These are phyloP conservation scores for Ogataea minuta DNA, from an alignment of 805 yeast genomes.

Conservation along the genomic window DNA sequence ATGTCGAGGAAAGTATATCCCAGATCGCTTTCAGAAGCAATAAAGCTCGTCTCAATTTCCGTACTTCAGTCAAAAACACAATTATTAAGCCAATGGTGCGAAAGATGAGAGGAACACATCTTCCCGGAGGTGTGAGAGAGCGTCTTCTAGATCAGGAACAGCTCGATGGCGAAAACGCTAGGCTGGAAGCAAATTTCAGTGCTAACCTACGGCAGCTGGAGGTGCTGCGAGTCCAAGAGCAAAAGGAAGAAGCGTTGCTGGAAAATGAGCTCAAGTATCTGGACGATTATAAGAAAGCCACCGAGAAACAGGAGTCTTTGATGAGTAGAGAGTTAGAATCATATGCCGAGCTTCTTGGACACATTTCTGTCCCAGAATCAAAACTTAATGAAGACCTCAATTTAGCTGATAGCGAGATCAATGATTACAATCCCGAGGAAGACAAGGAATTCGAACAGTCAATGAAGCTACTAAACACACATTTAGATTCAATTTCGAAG, in stretches of 20 bases:
- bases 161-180: constrained; percentile 20
- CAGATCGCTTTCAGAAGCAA: constrained; percentile 14
- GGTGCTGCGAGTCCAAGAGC: constrained; percentile 21
- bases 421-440: constrained; percentile 14
- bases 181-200: constrained; percentile 26
- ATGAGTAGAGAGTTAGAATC: constrained; percentile 17
- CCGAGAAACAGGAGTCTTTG: constrained; percentile 13
- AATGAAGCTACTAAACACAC: constrained; percentile 12
- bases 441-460: constrained; percentile 17
- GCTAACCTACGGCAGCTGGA: constrained; percentile 30
- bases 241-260: constrained; percentile 22
- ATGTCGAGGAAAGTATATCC: constrained; percentile 22
- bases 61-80: constrained; percentile 20
- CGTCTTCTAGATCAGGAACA: constrained; percentile 28
- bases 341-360: constrained; percentile 8
- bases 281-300: constrained; percentile 18
- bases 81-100: constrained; percentile 24
- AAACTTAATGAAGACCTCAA: constrained; percentile 6
- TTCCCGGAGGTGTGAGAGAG: constrained; percentile 28
- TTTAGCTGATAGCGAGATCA: not conserved
- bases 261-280: constrained; percentile 22
- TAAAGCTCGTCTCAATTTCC: constrained; percentile 19
- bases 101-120: constrained; percentile 20
- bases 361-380: constrained; percentile 1
- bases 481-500: constrained; percentile 15